Conservation (phyloP, 441 rosid species). For the Pelargonium australe region DNA sequence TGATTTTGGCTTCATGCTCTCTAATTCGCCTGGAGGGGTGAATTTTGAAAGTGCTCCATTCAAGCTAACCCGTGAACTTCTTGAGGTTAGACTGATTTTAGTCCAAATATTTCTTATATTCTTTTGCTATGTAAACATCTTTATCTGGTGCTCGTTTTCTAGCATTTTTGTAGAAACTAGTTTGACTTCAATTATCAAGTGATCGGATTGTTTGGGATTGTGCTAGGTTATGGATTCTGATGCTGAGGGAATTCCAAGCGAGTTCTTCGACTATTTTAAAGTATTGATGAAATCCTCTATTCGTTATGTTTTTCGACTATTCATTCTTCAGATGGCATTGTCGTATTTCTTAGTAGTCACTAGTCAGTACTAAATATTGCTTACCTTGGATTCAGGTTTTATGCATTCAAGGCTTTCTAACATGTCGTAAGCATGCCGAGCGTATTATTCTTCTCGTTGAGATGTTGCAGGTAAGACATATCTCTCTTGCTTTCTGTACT, state of each 20-base stretch:
- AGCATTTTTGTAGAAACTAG: constrained; percentile 5
- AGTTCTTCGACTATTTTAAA: constrained; percentile 93
- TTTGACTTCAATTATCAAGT: constrained; percentile 13
- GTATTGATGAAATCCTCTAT: constrained; percentile 30
- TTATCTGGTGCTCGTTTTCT: constrained; percentile 14
- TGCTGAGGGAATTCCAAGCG: constrained; percentile 97
- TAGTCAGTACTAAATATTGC: background rate
- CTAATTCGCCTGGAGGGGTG: constrained; percentile 97
- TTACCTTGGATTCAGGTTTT: constrained; percentile 49
- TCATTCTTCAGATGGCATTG: constrained; percentile 2
- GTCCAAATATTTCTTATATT: background rate
- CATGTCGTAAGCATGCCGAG: constrained; percentile 96
- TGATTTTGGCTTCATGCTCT: constrained; percentile 98
- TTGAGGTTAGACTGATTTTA: constrained; percentile 47
- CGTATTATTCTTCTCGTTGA: constrained; percentile 89
- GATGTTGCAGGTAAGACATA: constrained; percentile 79
- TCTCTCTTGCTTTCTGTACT: constrained; percentile 9
- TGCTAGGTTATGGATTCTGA: constrained; percentile 95
- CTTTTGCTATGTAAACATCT: background rate
- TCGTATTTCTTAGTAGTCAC: background rate
- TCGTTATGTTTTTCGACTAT: constrained; percentile 5
- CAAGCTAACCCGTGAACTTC: constrained; percentile 94
- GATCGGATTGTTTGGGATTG: constrained; percentile 16
- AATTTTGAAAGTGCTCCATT: constrained; percentile 96
- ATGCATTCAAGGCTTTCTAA: constrained; percentile 96